phyloP scores from a whole-genome alignment of 176 grass and related monocot species.

The Phyllostachys edulis region DNA sequence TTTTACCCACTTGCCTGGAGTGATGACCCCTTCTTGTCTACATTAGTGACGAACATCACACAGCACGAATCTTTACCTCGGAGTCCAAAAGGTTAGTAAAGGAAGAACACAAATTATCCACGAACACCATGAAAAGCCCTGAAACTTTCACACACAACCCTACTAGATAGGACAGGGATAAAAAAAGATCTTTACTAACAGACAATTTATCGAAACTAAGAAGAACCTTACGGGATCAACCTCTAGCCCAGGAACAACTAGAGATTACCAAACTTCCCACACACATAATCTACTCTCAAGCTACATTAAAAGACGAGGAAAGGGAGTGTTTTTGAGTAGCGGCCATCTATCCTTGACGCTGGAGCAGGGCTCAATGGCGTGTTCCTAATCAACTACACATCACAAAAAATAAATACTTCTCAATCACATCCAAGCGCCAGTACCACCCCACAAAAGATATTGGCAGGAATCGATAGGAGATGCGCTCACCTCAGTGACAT shows the following conservation, averaged over 20 bases:
- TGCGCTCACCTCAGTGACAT: constrained; percentile 69
- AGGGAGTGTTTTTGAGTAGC: neutral
- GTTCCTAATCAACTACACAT: constrained; percentile 73
- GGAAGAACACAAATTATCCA: no score
- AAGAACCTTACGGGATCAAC: no score
- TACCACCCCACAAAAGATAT: neutral
- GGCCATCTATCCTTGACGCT: constrained; percentile 89
- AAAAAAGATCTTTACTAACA: neutral
- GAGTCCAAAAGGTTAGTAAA: no score
- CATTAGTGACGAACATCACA: no score
- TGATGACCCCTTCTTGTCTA: constrained; percentile 23
- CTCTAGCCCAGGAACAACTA: no score
- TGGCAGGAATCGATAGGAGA: neutral
- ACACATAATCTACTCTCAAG: neutral
- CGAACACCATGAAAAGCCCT: no score
- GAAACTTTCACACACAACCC: no score
- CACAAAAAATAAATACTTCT: neutral
- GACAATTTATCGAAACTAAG: neutral
- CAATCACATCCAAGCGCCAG: neutral
- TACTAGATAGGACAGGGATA: no score
- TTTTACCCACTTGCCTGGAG: constrained; percentile 49
- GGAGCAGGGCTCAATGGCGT: constrained; percentile 94
- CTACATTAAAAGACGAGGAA: neutral
- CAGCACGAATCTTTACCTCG: no score
- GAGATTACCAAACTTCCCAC: neutral